phyloP scores from a whole-genome alignment of 2,329 filamentous ascomycete species.

The Claviceps spartinae region DNA sequence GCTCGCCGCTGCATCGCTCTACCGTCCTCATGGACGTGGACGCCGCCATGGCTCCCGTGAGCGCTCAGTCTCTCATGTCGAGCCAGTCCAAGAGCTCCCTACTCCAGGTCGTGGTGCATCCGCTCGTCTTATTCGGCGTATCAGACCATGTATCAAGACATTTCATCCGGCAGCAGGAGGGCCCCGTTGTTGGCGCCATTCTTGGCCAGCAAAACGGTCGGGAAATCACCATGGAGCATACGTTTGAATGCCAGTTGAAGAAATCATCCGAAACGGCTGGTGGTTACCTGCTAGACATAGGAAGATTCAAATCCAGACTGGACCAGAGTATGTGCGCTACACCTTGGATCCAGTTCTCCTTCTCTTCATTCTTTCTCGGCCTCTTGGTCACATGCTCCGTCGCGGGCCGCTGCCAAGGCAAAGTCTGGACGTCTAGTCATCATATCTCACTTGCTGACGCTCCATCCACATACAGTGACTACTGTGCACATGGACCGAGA shows the following conservation, averaged over 20 bases:
- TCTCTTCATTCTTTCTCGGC: not conserved
- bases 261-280: slow-evolving; percentile 33
- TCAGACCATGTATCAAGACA: slow-evolving; percentile 94
- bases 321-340: slow-evolving; percentile 57
- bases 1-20: not conserved
- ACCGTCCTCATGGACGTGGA: not conserved
- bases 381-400: not conserved
- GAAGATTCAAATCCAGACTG: slow-evolving; percentile 65
- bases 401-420: not conserved
- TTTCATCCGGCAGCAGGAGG: slow-evolving; percentile 58
- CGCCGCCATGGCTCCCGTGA: slow-evolving; percentile 11
- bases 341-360: not conserved
- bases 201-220: slow-evolving; percentile 84
- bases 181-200: slow-evolving; percentile 75
- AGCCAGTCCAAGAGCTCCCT: slow-evolving; percentile 51
- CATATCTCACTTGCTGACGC: not conserved
- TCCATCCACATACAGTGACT: slow-evolving; percentile 46
- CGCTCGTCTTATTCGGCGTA: slow-evolving; percentile 87
- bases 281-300: slow-evolving; percentile 47
- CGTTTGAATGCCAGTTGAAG: slow-evolving; percentile 64
- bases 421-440: not conserved
- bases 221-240: slow-evolving; percentile 82
- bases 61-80: slow-evolving; percentile 47
- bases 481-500: slow-evolving; percentile 74
- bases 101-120: slow-evolving; percentile 75